Percentiles rank a stretch among this genome's conserved stretches.
phyloP scores from a whole-genome alignment of 352 stramenopile species.

The Pythium scleroteichum region DNA sequence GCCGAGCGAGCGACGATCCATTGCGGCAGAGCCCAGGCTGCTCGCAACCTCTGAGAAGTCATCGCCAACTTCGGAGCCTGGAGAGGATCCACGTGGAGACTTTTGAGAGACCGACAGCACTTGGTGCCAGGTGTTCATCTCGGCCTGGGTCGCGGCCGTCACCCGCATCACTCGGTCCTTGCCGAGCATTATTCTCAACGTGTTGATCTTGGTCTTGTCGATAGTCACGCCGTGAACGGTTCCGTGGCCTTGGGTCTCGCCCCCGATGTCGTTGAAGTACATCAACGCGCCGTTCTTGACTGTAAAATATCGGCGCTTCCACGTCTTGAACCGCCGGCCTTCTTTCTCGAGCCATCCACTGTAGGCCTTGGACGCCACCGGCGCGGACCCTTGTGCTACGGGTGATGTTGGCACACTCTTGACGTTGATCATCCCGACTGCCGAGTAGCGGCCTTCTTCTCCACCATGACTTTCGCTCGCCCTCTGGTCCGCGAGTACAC shows the following conservation, averaged over 20 bases:
- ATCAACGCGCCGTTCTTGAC: constrained; percentile 69
- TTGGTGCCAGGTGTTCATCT: constrained; percentile 52
- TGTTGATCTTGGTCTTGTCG: constrained; percentile 52
- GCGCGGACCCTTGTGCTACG: background rate
- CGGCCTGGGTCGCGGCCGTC: constrained; percentile 29
- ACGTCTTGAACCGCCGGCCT: constrained; percentile 73
- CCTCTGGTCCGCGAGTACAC: constrained; percentile 27
- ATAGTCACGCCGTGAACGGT: constrained; percentile 43
- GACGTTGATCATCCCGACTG: constrained; percentile 18
- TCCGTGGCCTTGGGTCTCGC: constrained; percentile 59
- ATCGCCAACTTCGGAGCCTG: constrained; percentile 8
- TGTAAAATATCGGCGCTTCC: constrained; percentile 77
- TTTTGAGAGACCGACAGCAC: constrained; percentile 30
- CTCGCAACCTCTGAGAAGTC: constrained; percentile 22
- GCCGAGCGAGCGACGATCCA: constrained; percentile 12
- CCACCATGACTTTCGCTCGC: constrained; percentile 3
- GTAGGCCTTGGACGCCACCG: constrained; percentile 12
- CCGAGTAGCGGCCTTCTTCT: constrained; percentile 8
- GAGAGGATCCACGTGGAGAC: constrained; percentile 2
- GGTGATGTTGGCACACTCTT: constrained; percentile 19
- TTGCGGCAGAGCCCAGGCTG: constrained; percentile 10
- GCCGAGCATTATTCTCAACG: constrained; percentile 45
- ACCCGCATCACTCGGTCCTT: constrained; percentile 40
- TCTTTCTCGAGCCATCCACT: constrained; percentile 82
- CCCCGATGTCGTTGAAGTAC: constrained; percentile 68